Evolutionary conservation across 2,329 filamentous ascomycete genomes (phyloP).

Genomic region (Dactylonectria macrodidyma): DNA sequence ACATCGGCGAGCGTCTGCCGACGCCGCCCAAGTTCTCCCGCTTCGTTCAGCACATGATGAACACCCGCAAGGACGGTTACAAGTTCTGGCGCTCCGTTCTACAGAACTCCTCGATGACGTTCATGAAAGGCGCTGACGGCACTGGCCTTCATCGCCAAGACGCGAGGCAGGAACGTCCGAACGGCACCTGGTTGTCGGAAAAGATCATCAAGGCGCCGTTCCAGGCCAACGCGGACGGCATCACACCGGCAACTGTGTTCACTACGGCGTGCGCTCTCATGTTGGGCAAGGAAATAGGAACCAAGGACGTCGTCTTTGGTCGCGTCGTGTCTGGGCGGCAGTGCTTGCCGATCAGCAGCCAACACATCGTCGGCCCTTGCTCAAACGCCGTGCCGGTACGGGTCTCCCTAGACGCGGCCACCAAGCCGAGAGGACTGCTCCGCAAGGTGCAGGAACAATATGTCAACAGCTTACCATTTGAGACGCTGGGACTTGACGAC

Average conservation of each 20-base stretch:
- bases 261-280: conserved; percentile 17
- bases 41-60: conserved; percentile 34
- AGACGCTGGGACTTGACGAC: conserved; percentile 38
- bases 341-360: conserved; percentile 27
- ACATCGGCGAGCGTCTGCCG: conserved; percentile 26
- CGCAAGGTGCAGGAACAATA: conserved; percentile 39
- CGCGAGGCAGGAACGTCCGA: background rate
- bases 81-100: conserved; percentile 29
- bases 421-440: conserved; percentile 10
- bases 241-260: conserved; percentile 20
- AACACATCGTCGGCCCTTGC: conserved; percentile 34
- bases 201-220: conserved; percentile 15
- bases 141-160: background rate
- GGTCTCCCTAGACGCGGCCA: background rate
- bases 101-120: conserved; percentile 12
- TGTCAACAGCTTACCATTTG: conserved; percentile 28
- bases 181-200: conserved; percentile 15
- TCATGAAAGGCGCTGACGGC: background rate
- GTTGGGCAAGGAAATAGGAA: background rate
- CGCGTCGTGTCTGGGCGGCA: conserved; percentile 40
- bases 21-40: conserved; percentile 33
- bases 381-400: conserved; percentile 24
- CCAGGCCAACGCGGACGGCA: conserved; percentile 6
- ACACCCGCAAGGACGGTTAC: background rate
- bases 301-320: conserved; percentile 37